A percentile compares a stretch with the other conserved stretches of the same genome.
Conservation (phyloP, 2,329 filamentous ascomycete genomes). For the Cadophora luteo-olivacea region DNA sequence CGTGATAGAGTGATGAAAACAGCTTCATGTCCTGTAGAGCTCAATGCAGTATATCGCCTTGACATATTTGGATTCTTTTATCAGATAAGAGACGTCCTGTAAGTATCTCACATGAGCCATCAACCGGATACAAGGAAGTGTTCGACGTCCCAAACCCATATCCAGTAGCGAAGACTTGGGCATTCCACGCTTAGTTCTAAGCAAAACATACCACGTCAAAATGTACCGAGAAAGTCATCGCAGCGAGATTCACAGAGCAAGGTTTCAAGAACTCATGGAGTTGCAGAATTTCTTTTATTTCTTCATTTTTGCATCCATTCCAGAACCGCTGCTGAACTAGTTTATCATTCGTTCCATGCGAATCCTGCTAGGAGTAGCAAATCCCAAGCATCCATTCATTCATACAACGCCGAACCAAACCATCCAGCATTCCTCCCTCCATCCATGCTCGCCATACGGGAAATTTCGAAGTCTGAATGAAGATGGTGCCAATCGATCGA, state of each 20-base stretch:
- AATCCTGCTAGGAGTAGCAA: not conserved
- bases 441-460: not conserved
- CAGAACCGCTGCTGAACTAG: not conserved
- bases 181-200: too few relatives aligned
- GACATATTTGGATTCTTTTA: not conserved
- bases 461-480: constrained; percentile 20
- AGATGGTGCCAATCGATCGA: not conserved
- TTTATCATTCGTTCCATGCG: too few relatives aligned
- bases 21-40: not conserved
- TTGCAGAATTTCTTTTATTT: constrained; percentile 19
- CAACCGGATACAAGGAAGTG: too few relatives aligned
- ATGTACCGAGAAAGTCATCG: too few relatives aligned
- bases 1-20: not conserved
- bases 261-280: too few relatives aligned
- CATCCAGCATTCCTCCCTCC: constrained; percentile 26
- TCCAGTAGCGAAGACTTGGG: too few relatives aligned
- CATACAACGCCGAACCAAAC: constrained; percentile 37
- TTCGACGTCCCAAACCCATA: too few relatives aligned
- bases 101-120: too few relatives aligned
- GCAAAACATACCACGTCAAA: too few relatives aligned
- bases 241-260: too few relatives aligned
- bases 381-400: constrained; percentile 32
- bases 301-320: not conserved
- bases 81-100: too few relatives aligned
- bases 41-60: not conserved